A percentile compares a stretch with the other conserved stretches of the same genome.
phyloP scores from a whole-genome alignment of 108 stramenopile genomes.

The Aurantiochytrium sp. region DNA sequence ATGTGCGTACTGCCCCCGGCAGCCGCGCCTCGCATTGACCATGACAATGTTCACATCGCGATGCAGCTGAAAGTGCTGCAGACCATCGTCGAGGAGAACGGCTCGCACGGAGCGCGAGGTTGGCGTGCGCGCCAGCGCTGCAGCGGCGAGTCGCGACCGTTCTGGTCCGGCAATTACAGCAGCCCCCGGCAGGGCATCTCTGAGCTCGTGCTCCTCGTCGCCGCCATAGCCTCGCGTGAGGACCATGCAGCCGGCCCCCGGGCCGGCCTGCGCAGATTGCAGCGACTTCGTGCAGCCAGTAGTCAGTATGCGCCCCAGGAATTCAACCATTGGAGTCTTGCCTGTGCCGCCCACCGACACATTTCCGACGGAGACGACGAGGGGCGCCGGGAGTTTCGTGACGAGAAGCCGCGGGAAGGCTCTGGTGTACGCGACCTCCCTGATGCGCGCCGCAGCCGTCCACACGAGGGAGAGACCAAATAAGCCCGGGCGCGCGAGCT shows the following conservation, averaged over 20 bases:
- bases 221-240: neutral
- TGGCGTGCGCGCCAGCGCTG: no score
- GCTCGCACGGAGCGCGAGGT: neutral
- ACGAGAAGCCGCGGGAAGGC: neutral
- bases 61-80: neutral
- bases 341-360: neutral
- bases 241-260: neutral
- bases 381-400: neutral
- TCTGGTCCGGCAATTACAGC: neutral
- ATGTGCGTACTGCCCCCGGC: neutral
- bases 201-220: neutral
- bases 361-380: neutral
- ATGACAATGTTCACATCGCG: neutral
- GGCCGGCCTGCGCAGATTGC: no score
- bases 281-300: neutral
- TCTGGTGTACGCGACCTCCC: neutral
- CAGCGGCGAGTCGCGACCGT: neutral
- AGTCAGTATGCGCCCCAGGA: neutral
- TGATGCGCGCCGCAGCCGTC: neutral
- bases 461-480: neutral
- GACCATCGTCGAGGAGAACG: neutral
- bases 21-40: neutral
- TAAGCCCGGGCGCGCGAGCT: neutral
- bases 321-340: neutral
- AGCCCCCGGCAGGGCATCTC: neutral